Evolutionary conservation across 2,329 filamentous ascomycete genomes (phyloP).

Genomic region (Xenoacremonium recifei): DNA sequence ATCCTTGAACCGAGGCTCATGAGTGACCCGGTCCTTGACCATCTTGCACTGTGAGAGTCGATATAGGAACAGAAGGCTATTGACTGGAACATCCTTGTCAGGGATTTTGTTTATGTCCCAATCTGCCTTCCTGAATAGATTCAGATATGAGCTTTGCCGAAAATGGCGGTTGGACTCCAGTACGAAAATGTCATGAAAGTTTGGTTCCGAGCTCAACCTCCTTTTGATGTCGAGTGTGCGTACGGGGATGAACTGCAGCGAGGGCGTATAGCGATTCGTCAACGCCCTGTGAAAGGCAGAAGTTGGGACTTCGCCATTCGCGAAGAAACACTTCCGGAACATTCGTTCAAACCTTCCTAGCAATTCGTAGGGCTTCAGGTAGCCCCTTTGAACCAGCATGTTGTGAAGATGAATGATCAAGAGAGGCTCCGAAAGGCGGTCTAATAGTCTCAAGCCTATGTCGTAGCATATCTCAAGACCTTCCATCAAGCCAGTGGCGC

Average conservation of each 20-base stretch:
- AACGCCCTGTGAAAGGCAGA: conserved; percentile 4
- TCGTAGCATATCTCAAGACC: conserved; percentile 39
- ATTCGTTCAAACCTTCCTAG: conserved; percentile 25
- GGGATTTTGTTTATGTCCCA: conserved; percentile 37
- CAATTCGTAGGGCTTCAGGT: conserved; percentile 35
- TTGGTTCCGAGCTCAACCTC: conserved; percentile 1
- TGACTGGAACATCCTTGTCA: conserved; percentile 27
- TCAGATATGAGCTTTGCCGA: conserved; percentile 31
- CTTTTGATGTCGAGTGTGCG: neutral
- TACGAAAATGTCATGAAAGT: neutral
- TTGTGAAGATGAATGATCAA: conserved; percentile 46
- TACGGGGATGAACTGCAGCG: neutral
- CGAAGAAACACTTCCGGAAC: conserved; percentile 13
- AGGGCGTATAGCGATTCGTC: neutral
- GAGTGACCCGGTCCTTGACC: conserved; percentile 25
- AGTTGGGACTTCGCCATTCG: conserved; percentile 7
- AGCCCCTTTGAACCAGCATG: conserved; percentile 42
- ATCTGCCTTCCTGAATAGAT: conserved; percentile 27
- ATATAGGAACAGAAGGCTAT: conserved; percentile 23
- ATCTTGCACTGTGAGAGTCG: conserved; percentile 28
- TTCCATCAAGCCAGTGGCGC: conserved; percentile 44
- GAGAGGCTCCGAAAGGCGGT: conserved; percentile 37
- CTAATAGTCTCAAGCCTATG: conserved; percentile 36
- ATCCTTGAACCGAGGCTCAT: conserved; percentile 24
- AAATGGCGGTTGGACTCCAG: conserved; percentile 27